These are phyloP conservation scores for Mycena vulgaris DNA, from an alignment of 768 basidiomycete genomes.

Conservation along the genomic window DNA sequence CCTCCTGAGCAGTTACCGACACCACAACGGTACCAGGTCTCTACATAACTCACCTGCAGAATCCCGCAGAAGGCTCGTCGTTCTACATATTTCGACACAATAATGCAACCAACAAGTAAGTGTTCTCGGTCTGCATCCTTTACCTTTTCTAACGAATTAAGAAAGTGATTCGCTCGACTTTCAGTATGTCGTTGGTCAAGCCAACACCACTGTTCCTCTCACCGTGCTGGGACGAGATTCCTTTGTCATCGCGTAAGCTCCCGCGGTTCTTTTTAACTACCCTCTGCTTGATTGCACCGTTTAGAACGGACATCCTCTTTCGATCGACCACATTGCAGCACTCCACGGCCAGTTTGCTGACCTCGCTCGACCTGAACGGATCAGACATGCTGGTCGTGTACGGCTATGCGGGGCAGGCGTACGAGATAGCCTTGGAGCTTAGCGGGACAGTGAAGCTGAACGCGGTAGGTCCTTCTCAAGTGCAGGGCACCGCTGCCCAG, in stretches of 20 bases:
- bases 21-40: slow-evolving; percentile 41
- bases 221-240: slow-evolving; percentile 68
- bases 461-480: slow-evolving; percentile 15
- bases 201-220: slow-evolving; percentile 57
- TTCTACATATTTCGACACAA: slow-evolving; percentile 70
- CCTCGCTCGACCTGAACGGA: slow-evolving; percentile 56
- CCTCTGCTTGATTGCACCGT: background rate
- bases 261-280: background rate
- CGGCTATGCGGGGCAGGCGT: slow-evolving; percentile 52
- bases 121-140: background rate
- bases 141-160: background rate
- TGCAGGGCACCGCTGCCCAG: background rate
- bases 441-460: slow-evolving; percentile 44
- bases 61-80: slow-evolving; percentile 62
- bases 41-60: slow-evolving; percentile 63
- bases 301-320: slow-evolving; percentile 65
- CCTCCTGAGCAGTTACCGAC: no score
- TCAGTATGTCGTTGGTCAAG: slow-evolving; percentile 24
- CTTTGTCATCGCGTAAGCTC: slow-evolving; percentile 59
- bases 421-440: slow-evolving; percentile 53
- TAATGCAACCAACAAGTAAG: slow-evolving; percentile 63
- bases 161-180: slow-evolving; percentile 25
- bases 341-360: slow-evolving; percentile 69
- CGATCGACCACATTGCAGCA: slow-evolving; percentile 64
- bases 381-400: slow-evolving; percentile 61